A percentile compares a stretch with the other conserved stretches of the same genome.
phyloP scores from a whole-genome alignment of 495 filamentous ascomycete genomes.

The Cladorrhinum samala region DNA sequence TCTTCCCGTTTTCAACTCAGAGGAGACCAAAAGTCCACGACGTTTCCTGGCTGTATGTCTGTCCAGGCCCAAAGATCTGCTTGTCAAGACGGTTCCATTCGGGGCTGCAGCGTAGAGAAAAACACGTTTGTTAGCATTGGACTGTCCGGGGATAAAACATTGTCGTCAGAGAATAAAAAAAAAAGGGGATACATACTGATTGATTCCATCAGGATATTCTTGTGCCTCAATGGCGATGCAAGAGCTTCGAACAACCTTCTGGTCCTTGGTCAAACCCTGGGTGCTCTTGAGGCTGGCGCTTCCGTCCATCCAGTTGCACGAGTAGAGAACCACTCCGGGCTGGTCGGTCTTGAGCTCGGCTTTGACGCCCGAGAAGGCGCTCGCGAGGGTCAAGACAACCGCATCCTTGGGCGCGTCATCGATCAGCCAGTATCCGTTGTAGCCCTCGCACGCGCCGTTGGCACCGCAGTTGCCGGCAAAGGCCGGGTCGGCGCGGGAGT shows the following conservation, averaged over 20 bases:
- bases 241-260: conserved; percentile 48
- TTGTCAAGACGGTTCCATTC: conserved; percentile 59
- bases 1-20: conserved; percentile 10
- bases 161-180: background rate
- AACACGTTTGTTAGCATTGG: background rate
- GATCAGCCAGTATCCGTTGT: conserved; percentile 71
- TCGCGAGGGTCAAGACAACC: conserved; percentile 52
- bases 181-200: conserved; percentile 45
- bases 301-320: conserved; percentile 66
- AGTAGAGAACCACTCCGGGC: conserved; percentile 64
- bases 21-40: conserved; percentile 43
- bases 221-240: conserved; percentile 59
- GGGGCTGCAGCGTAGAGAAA: conserved; percentile 45
- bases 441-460: conserved; percentile 61
- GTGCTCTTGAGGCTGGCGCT: conserved; percentile 52
- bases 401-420: conserved; percentile 56
- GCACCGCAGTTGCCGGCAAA: conserved; percentile 63
- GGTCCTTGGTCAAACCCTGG: conserved; percentile 49
- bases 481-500: conserved; percentile 48
- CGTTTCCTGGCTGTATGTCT: conserved; percentile 42
- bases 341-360: conserved; percentile 67
- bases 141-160: background rate
- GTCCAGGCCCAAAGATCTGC: conserved; percentile 54
- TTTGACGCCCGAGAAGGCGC: conserved; percentile 57
- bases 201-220: conserved; percentile 73